A percentile compares a stretch with the other conserved stretches of the same genome.
Conservation (phyloP, 2,329 filamentous ascomycete species). For the Hysterium pulicare region DNA sequence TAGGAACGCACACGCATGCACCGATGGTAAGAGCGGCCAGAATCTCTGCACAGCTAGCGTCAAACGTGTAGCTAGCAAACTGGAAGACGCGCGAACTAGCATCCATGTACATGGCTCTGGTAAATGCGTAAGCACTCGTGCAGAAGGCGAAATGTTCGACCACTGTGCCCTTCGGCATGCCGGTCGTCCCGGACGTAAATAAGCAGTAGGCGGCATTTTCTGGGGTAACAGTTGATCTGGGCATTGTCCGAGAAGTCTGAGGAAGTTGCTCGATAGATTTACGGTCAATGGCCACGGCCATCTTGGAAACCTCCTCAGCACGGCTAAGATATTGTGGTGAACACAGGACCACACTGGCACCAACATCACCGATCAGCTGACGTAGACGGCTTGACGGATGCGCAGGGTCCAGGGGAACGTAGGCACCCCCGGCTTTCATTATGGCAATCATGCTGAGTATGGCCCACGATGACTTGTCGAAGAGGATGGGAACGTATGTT, state of each 20-base stretch:
- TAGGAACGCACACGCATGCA: slow-evolving; percentile 53
- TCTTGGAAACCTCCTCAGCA: slow-evolving; percentile 21
- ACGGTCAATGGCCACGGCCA: slow-evolving; percentile 33
- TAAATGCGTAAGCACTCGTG: slow-evolving; percentile 38
- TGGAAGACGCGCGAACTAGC: slow-evolving; percentile 55
- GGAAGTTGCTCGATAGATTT: slow-evolving; percentile 38
- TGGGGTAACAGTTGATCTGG: slow-evolving; percentile 36
- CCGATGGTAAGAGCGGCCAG: slow-evolving; percentile 50
- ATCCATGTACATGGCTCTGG: slow-evolving; percentile 42
- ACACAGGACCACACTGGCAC: slow-evolving; percentile 19
- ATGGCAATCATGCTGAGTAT: slow-evolving; percentile 34
- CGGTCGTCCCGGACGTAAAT: slow-evolving; percentile 46
- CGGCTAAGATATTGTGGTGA: slow-evolving; percentile 18
- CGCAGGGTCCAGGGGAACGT: slow-evolving; percentile 37
- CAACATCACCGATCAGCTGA: slow-evolving; percentile 37
- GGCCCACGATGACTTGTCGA: slow-evolving; percentile 33
- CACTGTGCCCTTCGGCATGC: slow-evolving; percentile 58
- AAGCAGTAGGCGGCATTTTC: slow-evolving; percentile 58
- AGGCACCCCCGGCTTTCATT: slow-evolving; percentile 38
- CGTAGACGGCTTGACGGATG: slow-evolving; percentile 27
- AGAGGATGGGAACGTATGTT: slow-evolving; percentile 30
- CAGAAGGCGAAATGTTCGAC: slow-evolving; percentile 61
- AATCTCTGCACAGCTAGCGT: slow-evolving; percentile 55
- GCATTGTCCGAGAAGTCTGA: slow-evolving; percentile 33
- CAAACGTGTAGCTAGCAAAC: slow-evolving; percentile 52